Evolutionary conservation across 2,329 filamentous ascomycete genomes (phyloP).

Genomic region (Colletotrichum australisinense): DNA sequence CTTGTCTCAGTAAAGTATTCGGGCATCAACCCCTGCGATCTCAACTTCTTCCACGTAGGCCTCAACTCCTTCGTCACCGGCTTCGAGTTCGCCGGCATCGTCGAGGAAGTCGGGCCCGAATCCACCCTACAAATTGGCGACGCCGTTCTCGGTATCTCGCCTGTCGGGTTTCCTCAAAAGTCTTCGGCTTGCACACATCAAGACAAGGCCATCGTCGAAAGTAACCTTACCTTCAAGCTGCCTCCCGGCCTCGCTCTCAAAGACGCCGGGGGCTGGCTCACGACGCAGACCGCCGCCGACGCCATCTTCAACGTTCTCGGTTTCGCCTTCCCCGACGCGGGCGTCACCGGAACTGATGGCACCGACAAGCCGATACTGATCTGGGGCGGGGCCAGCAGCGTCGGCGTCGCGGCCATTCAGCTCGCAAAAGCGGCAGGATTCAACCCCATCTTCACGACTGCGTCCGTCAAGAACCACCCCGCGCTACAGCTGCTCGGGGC

Average conservation of each 20-base stretch:
- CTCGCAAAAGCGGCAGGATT: conserved; percentile 45
- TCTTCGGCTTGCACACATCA: conserved; percentile 7
- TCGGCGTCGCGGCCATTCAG: conserved; percentile 50
- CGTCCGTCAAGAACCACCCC: conserved; percentile 45
- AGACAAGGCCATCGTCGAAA: not conserved
- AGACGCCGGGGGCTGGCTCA: not conserved
- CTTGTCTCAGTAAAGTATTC: conserved; percentile 7
- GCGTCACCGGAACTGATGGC: not conserved
- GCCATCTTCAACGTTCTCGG: conserved; percentile 10
- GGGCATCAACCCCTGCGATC: conserved; percentile 11
- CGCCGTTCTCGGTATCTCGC: conserved; percentile 1
- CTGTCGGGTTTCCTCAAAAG: not conserved
- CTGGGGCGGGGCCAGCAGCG: conserved; percentile 49
- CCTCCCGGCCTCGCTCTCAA: not conserved
- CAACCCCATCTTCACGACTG: conserved; percentile 45
- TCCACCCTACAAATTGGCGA: not conserved
- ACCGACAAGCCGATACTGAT: conserved; percentile 41
- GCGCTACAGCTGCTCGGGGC: conserved; percentile 46
- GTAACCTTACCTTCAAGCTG: not conserved
- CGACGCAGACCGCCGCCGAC: conserved; percentile 2
- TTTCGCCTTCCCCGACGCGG: not conserved
- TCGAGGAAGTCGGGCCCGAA: not conserved
- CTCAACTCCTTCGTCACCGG: not conserved
- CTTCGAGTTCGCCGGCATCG: conserved; percentile 13
- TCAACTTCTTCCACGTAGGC: conserved; percentile 1